Percentiles rank a stretch among this genome's conserved stretches.
Conservation (phyloP, 2,329 filamentous ascomycete species). For the Malbranchea zuffiana region DNA sequence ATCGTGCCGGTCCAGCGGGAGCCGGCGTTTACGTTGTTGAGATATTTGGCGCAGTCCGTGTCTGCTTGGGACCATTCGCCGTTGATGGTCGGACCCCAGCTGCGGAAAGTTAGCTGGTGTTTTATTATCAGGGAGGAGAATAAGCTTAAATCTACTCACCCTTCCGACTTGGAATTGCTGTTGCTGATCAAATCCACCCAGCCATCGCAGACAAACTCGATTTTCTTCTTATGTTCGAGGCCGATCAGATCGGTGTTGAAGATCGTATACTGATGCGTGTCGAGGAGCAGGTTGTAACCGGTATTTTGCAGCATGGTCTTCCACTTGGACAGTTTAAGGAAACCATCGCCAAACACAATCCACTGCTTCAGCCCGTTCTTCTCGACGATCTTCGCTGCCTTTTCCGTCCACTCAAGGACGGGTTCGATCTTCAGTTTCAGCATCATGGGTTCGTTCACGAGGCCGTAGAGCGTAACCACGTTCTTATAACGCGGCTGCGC, state of each 20-base stretch:
- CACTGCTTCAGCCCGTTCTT: conserved; percentile 62
- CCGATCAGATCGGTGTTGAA: conserved; percentile 85
- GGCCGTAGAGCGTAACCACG: conserved; percentile 81
- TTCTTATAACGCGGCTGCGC: conserved; percentile 87
- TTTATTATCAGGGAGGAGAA: neutral
- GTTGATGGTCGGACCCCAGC: conserved; percentile 83
- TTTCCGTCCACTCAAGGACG: conserved; percentile 69
- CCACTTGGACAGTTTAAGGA: conserved; percentile 86
- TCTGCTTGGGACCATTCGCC: conserved; percentile 98
- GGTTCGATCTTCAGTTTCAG: conserved; percentile 51
- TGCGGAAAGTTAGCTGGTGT: conserved; percentile 16
- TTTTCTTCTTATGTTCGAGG: conserved; percentile 69
- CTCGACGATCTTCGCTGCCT: conserved; percentile 61
- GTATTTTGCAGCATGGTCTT: conserved; percentile 65
- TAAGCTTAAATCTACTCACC: conserved; percentile 32
- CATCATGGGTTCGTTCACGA: conserved; percentile 92
- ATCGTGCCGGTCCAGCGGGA: conserved; percentile 88
- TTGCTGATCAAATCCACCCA: conserved; percentile 71
- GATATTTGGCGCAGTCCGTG: conserved; percentile 76
- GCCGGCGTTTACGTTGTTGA: conserved; percentile 83
- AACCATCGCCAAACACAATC: conserved; percentile 87
- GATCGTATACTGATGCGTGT: conserved; percentile 97
- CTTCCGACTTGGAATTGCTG: conserved; percentile 61
- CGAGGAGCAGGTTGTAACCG: conserved; percentile 62
- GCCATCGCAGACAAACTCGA: conserved; percentile 67